phyloP scores from a whole-genome alignment of 225 moss, liverwort and hornwort genomes.

The Sphagnum tenellum region DNA sequence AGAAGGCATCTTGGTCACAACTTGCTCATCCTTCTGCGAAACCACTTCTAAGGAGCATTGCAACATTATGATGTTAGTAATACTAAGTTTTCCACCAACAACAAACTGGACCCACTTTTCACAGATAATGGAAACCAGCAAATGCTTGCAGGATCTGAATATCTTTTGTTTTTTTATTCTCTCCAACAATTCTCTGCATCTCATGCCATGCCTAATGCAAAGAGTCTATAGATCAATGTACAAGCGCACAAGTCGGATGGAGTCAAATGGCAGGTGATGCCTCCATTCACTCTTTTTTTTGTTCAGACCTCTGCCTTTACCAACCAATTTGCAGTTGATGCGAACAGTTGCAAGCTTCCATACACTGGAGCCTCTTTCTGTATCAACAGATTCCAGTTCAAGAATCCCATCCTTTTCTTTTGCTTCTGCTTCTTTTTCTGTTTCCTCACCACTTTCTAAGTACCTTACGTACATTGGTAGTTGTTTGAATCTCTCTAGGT shows the following conservation, averaged over 20 bases:
- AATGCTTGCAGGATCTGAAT: no score
- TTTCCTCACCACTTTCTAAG: conserved; percentile 11
- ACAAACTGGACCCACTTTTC: no score
- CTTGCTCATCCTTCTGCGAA: no score
- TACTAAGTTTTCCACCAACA: no score
- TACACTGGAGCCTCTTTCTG: conserved; percentile 42
- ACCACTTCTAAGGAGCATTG: no score
- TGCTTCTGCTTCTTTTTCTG: conserved; percentile 18
- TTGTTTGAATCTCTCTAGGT: conserved; percentile 80
- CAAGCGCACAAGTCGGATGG: conserved; percentile 65
- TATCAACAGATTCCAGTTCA: conserved; percentile 60
- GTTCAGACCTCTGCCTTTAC: conserved; percentile 75
- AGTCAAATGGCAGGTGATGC: conserved; percentile 43
- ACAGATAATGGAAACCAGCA: no score
- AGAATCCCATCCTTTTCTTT: conserved; percentile 71
- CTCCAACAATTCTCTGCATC: no score
- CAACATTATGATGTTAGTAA: no score
- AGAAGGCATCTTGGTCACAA: no score
- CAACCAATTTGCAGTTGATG: conserved; percentile 64
- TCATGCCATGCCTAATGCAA: not conserved
- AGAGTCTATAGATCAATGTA: conserved; percentile 58
- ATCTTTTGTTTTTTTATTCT: no score
- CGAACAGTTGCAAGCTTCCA: conserved; percentile 94
- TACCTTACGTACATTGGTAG: conserved; percentile 93
- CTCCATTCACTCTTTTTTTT: conserved; percentile 88